Evolutionary conservation across 2,329 filamentous ascomycete species (phyloP), one percentile per base, ranked within the genome.

Genomic region (Monosporascus sp.): DNA sequence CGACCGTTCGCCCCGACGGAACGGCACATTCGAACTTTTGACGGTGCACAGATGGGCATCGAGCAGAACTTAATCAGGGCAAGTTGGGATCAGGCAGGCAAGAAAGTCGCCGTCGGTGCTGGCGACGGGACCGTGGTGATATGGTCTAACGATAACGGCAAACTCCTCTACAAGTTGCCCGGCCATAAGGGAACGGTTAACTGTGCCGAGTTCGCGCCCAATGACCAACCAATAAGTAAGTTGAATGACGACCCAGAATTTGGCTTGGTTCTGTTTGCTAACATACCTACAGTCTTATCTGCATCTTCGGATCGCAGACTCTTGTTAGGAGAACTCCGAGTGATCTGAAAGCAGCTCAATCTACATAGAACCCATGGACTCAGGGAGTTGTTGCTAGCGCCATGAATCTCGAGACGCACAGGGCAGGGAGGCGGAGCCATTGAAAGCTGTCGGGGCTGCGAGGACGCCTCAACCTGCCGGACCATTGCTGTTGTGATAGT

Each of bases 111-210:
- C 17, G 88, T 90, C 1, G 92, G 93, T 14, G 90, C 91, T 49
- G 93, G 91, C 15, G 94, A 99, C 65, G 88, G 91, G 25, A 96
- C 87, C 7, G 91, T 91, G 18, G 87, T 96, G 15, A 84, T 97
- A 9, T 99, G 94, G 94, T 92, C 94, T 49, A 84, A 79, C 52
- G 85, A 89, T 67, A 88, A 82, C n/a, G 92, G 89, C 54, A 97
- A 95, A 75, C 77, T 99, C 62, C 71, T 96, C 58, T 95, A 97
- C 73, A 97, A 97, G 73, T 78, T 99, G 50, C 94, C 94, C 1
- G 94, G 94, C 1, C 94, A 99, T 70, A 94, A 91, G 72, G 94
- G 93, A 37, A 90, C 89, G 0, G 94, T 97, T 49, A 99, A 97
- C 68, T 91, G 93, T 68, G 93, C 93, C 51, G 88, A 95, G 61